Evolutionary conservation across 257 asterid genomes (phyloP).

Genomic region (Cynanchum wilfordii): DNA sequence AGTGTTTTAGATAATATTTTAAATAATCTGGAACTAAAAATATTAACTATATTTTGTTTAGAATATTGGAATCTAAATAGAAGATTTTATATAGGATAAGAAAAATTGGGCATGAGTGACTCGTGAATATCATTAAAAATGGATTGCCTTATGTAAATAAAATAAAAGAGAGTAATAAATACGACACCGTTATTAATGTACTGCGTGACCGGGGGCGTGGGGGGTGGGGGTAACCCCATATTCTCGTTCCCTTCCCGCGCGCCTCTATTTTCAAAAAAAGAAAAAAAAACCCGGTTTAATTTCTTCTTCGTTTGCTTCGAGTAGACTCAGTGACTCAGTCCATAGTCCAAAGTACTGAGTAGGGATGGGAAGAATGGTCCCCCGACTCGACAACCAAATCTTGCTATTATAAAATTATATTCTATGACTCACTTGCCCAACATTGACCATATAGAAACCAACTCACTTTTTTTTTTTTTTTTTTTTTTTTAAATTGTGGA

Average conservation of each 20-base stretch:
- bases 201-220: background rate
- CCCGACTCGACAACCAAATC: background rate
- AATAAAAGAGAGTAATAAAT: constrained; percentile 1
- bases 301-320: too few relatives aligned
- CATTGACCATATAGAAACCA: background rate
- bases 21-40: too few relatives aligned
- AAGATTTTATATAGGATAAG: too few relatives aligned
- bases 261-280: background rate
- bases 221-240: background rate
- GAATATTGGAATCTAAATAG: too few relatives aligned
- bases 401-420: background rate
- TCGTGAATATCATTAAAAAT: constrained; percentile 16
- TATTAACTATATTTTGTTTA: too few relatives aligned
- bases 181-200: constrained; percentile 15
- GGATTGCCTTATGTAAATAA: background rate
- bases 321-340: background rate
- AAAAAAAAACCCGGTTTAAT: background rate
- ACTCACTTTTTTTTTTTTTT: background rate
- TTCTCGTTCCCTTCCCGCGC: background rate
- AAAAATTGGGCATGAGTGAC: background rate
- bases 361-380: background rate
- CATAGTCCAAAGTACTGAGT: too few relatives aligned
- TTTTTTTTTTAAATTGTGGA: background rate
- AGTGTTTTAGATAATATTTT: too few relatives aligned
- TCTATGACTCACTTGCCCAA: background rate